Percentiles rank a stretch among this genome's conserved stretches.
These are phyloP conservation scores for Blastosporella zonata DNA, from an alignment of 1,284 basidiomycete species.

Conservation along the genomic window DNA sequence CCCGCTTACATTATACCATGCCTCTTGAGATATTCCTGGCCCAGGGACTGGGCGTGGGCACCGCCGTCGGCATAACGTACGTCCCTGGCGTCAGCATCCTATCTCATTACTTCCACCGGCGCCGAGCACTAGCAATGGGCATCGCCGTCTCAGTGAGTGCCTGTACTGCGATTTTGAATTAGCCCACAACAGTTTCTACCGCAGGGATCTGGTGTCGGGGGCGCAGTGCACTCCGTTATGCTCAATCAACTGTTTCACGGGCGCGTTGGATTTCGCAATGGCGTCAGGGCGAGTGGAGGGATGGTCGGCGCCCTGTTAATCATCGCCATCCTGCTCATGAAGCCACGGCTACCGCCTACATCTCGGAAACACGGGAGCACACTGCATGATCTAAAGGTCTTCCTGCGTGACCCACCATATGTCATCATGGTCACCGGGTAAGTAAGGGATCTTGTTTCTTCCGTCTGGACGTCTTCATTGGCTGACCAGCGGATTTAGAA, in stretches of 20 bases:
- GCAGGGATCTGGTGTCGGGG: conserved; percentile 40
- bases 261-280: conserved; percentile 40
- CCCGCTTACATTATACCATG: neutral
- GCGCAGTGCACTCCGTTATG: conserved; percentile 49
- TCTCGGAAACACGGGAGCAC: conserved; percentile 17
- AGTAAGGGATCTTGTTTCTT: conserved; percentile 5
- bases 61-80: conserved; percentile 20
- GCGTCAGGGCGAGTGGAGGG: conserved; percentile 39
- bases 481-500: conserved; percentile 23
- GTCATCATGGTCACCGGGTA: conserved; percentile 34
- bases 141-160: conserved; percentile 18
- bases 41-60: conserved; percentile 20
- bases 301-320: conserved; percentile 33
- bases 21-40: conserved; percentile 19
- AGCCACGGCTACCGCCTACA: conserved; percentile 19
- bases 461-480: neutral
- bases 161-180: neutral
- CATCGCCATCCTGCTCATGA: conserved; percentile 37
- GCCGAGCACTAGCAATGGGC: conserved; percentile 21
- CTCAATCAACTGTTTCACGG: conserved; percentile 45
- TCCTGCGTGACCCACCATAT: conserved; percentile 32
- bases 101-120: conserved; percentile 21
- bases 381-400: conserved; percentile 11
- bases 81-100: conserved; percentile 19
- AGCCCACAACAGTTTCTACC: neutral